Evolutionary conservation across 768 basidiomycete species (phyloP).

Genomic region (Boletus coccyginus): DNA sequence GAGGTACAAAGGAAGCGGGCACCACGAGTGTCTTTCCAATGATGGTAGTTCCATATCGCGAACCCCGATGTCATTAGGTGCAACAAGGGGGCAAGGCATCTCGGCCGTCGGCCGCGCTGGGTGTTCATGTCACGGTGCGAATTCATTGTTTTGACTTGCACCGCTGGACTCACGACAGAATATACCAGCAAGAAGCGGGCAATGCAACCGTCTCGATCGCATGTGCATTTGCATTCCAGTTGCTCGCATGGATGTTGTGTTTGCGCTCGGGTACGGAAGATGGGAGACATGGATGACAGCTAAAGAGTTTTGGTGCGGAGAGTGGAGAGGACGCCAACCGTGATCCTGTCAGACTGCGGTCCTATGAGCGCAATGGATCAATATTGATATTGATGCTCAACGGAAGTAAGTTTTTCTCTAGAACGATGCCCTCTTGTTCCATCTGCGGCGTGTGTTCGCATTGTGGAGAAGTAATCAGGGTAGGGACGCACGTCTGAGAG

Average conservation of each 20-base stretch:
- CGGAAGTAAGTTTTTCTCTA: conserved; percentile 55
- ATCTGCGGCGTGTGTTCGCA: conserved; percentile 48
- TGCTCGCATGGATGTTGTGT: background rate
- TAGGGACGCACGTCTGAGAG: conserved; percentile 54
- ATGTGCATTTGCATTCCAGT: too few relatives aligned
- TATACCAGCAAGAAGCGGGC: too few relatives aligned
- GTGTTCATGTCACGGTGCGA: too few relatives aligned
- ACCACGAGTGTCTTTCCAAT: too few relatives aligned
- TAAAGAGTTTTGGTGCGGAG: background rate
- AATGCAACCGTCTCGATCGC: too few relatives aligned
- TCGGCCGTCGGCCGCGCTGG: too few relatives aligned
- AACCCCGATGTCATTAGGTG: too few relatives aligned
- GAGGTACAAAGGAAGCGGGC: too few relatives aligned
- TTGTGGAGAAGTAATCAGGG: conserved; percentile 49
- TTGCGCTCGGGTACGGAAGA: background rate
- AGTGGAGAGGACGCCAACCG: conserved; percentile 36
- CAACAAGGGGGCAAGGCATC: too few relatives aligned
- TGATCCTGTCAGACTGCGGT: conserved; percentile 58
- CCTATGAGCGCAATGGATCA: conserved; percentile 60
- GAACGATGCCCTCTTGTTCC: conserved; percentile 51
- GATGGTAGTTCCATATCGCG: too few relatives aligned
- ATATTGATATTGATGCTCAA: conserved; percentile 41
- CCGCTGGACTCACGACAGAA: too few relatives aligned
- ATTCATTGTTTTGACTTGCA: too few relatives aligned
- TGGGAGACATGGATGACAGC: background rate